Conservation (phyloP, 768 basidiomycete species). For the Rhodotorula graminis region DNA sequence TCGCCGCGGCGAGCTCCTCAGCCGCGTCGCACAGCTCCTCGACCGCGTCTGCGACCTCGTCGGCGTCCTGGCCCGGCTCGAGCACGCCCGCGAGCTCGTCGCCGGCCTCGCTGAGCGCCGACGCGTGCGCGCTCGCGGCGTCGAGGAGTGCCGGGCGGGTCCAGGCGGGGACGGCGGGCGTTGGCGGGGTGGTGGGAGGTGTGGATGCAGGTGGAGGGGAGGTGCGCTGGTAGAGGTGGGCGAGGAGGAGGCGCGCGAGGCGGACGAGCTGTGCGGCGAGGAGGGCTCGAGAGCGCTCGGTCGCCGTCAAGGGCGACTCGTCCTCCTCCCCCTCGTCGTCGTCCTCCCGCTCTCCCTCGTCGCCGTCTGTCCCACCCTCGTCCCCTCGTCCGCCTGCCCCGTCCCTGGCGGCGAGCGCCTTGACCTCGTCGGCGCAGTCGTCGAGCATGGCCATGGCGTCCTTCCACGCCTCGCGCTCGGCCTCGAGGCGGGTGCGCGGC, state of each 20-base stretch:
- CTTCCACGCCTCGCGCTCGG: conserved; percentile 19
- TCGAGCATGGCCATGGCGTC: conserved; percentile 17
- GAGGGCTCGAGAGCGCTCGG: not conserved
- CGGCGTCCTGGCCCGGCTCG: conserved; percentile 15
- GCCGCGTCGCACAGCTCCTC: conserved; percentile 3
- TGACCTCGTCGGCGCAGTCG: conserved; percentile 27
- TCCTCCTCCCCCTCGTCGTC: not conserved
- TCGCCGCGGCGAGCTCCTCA: not conserved
- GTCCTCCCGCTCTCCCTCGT: conserved; percentile 10
- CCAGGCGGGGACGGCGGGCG: not conserved
- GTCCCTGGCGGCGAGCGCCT: not conserved
- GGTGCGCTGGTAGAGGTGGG: conserved; percentile 6
- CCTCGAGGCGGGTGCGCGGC: conserved; percentile 8
- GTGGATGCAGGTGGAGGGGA: not conserved
- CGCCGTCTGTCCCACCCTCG: not conserved
- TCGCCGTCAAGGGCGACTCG: not conserved
- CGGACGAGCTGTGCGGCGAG: conserved; percentile 17
- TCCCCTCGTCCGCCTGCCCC: not conserved
- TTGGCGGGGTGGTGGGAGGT: not conserved
- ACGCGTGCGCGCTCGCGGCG: not conserved
- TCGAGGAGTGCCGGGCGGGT: not conserved
- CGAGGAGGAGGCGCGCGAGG: conserved; percentile 2
- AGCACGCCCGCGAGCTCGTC: conserved; percentile 30
- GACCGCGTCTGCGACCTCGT: not conserved
- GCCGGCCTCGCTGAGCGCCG: conserved; percentile 2